A percentile compares a stretch with the other conserved stretches of the same genome.
Conservation (phyloP, 441 rosid species). For the Cnidoscolus chayamansa region DNA sequence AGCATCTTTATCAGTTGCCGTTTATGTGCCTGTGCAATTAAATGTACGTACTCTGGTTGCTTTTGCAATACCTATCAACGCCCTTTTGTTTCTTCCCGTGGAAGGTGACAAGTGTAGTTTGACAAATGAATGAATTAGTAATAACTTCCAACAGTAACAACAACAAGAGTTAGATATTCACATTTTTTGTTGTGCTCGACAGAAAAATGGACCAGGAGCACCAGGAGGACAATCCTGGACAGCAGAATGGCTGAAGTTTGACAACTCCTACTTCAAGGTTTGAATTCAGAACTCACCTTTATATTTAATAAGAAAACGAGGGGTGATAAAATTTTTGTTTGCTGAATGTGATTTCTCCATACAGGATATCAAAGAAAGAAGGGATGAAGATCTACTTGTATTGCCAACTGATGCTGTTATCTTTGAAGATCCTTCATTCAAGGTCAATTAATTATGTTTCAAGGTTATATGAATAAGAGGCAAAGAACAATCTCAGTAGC, state of each 20-base stretch:
- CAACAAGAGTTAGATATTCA: constrained; percentile 2
- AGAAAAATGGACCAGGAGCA: constrained; percentile 97
- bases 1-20: neutral
- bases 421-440: constrained; percentile 88
- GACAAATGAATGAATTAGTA: neutral
- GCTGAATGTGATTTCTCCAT: constrained; percentile 22
- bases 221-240: constrained; percentile 99
- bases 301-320: neutral
- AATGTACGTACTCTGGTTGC: neutral
- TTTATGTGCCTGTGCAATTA: no score
- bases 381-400: constrained; percentile 74
- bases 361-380: constrained; percentile 77
- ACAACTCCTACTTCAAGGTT: constrained; percentile 95
- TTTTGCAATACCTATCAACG: neutral
- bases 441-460: constrained; percentile 39
- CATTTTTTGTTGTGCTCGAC: constrained; percentile 28
- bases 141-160: neutral
- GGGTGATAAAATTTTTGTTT: constrained; percentile 1
- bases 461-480: constrained; percentile 5
- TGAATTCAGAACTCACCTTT: constrained; percentile 21
- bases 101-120: neutral
- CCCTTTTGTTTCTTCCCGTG: neutral
- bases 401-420: constrained; percentile 93
- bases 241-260: constrained; percentile 84
- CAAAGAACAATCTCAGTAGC: constrained; percentile 14